phyloP scores from a whole-genome alignment of 345 rosid species.

The Odontarrhena argentea region DNA sequence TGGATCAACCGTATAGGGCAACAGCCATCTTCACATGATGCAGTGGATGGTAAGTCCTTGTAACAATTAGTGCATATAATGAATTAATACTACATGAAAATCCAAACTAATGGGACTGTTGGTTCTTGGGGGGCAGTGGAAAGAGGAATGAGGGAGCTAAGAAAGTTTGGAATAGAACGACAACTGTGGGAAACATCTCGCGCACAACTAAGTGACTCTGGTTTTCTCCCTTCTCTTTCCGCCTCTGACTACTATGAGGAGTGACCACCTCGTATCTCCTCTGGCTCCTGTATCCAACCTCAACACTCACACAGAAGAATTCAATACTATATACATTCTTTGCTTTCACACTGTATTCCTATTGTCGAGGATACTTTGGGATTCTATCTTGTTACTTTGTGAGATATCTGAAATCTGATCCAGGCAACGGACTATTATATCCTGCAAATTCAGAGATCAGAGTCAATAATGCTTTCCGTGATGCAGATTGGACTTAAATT shows the following conservation, averaged over 20 bases:
- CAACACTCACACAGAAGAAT: neutral
- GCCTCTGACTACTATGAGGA: slow-evolving; percentile 40
- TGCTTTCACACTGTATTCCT: slow-evolving; percentile 10
- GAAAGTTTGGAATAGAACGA: slow-evolving; percentile 86
- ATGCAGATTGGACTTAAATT: too few species aligned
- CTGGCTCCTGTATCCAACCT: neutral
- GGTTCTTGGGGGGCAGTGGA: slow-evolving; percentile 54
- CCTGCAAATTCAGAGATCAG: too few species aligned
- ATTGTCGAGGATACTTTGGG: slow-evolving; percentile 6
- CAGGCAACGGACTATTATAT: too few species aligned
- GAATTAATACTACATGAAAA: neutral
- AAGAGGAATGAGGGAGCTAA: slow-evolving; percentile 73
- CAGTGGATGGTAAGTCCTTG: slow-evolving; percentile 62
- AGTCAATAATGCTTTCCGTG: too few species aligned
- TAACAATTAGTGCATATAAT: neutral
- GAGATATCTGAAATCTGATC: too few species aligned
- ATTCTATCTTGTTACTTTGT: slow-evolving; percentile 4
- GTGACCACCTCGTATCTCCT: slow-evolving; percentile 20
- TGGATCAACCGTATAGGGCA: slow-evolving; percentile 70
- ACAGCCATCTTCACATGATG: slow-evolving; percentile 69
- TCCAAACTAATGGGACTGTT: neutral
- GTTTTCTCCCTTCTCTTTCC: slow-evolving; percentile 39
- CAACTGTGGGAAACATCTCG: slow-evolving; percentile 93
- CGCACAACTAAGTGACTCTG: slow-evolving; percentile 52
- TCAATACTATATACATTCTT: neutral